Evolutionary conservation across 768 basidiomycete genomes (phyloP).

Genomic region (Leccinellum rugosiceps): DNA sequence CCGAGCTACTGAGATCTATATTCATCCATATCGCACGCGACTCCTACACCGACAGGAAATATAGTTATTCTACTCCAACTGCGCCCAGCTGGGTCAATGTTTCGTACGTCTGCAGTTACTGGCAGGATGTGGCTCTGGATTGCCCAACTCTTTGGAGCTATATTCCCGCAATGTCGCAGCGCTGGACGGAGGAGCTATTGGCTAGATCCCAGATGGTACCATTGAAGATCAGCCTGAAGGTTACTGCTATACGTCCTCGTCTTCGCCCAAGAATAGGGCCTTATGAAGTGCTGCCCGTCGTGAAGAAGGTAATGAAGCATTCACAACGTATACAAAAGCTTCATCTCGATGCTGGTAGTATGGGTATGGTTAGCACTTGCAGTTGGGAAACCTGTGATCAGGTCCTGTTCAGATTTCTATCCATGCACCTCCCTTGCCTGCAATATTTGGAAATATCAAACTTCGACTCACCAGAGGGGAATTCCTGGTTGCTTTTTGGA

Average conservation of each 20-base stretch:
- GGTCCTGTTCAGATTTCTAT: background rate
- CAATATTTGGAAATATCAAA: background rate
- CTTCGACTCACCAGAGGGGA: accelerated
- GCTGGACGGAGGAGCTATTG: background rate
- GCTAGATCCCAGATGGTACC: background rate
- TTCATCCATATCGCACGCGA: background rate
- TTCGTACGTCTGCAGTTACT: background rate
- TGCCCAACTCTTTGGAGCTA: background rate
- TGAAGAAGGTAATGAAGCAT: background rate
- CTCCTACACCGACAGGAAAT: background rate
- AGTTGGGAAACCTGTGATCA: too few relatives aligned
- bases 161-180: background rate
- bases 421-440: background rate
- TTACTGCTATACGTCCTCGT: too few relatives aligned
- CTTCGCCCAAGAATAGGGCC: background rate
- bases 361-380: too few relatives aligned
- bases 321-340: background rate
- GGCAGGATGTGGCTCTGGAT: background rate
- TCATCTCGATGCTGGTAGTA: too few relatives aligned
- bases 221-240: background rate
- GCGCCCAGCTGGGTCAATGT: background rate
- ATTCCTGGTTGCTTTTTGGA: background rate
- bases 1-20: background rate
- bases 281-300: background rate
- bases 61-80: background rate